Percentiles rank a stretch among this genome's conserved stretches.
Evolutionary conservation across 2,329 filamentous ascomycete species (phyloP).

Genomic region (Fusarium domesticum): DNA sequence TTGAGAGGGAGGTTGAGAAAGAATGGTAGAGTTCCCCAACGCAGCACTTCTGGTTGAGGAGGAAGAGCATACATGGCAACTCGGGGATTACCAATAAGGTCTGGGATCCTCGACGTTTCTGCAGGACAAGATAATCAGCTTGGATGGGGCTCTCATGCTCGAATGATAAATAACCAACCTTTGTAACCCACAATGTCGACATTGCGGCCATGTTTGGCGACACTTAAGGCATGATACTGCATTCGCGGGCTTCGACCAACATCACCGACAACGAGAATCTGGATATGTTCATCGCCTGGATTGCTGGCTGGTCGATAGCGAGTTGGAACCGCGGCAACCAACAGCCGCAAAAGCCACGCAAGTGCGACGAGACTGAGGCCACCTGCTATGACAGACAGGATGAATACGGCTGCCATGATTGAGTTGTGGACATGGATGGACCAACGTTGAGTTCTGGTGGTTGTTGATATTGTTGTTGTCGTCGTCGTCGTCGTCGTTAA

Average conservation of each 20-base stretch:
- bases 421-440: constrained; percentile 5
- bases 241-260: constrained; percentile 95
- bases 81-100: constrained; percentile 64
- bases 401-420: constrained; percentile 29
- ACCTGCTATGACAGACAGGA: constrained; percentile 36
- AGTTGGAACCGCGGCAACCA: constrained; percentile 33
- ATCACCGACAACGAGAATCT: constrained; percentile 90
- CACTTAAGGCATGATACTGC: constrained; percentile 95
- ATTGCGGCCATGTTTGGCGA: constrained; percentile 74
- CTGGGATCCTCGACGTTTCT: constrained; percentile 80
- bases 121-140: constrained; percentile 2
- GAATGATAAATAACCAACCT: constrained; percentile 50
- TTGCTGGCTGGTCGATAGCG: constrained; percentile 35
- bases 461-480: constrained; percentile 5
- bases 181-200: constrained; percentile 88
- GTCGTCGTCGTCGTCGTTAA: neutral
- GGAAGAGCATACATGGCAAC: constrained; percentile 71
- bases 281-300: constrained; percentile 50
- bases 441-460: neutral
- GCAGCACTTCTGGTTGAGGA: constrained; percentile 63
- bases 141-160: constrained; percentile 1
- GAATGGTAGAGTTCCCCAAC: constrained; percentile 71
- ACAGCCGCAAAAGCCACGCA: constrained; percentile 21
- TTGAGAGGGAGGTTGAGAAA: constrained; percentile 77
- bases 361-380: constrained; percentile 34